Base-by-base conservation (phyloP, 805 yeast species). In the Sugiyamaella floridensis region DNA sequence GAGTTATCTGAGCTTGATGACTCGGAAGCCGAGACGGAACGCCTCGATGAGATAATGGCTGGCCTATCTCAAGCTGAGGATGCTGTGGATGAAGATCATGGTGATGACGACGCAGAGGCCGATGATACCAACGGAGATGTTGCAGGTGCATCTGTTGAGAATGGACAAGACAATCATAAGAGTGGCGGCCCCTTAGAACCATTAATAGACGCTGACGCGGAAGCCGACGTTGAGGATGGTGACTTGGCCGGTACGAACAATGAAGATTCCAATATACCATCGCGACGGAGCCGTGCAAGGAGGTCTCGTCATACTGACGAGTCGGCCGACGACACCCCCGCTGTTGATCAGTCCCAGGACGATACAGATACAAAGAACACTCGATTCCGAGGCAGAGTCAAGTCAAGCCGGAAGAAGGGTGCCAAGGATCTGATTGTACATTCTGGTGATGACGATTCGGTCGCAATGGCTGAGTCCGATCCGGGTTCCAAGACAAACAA, bases 11-110 rank as follows among this genome's bases (percentile, higher is more conserved):
- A 57, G 41, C 42, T 55, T 14, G 56, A 45, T 19, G 76, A 82
- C 59, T 84, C 93, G 14, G 97, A 89, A 68, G 96, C 93, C 15
- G 97, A 89, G 65, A 89, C 97, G 0, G 97, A 89, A 64, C 84
- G 80, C 60, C 81, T 89, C 87, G 92, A 81, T 44, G 37, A 32
- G 37, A 32, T 32, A 14, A 10, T 32, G n/a, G 37, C 37, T 11
- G 37, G 37, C 37, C 37, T 32, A 14, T 32, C 26, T 20, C 54
- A 43, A 18, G 58, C 54, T 40, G 59, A 48, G 20, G 62, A 63
- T 4, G 65, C 56, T 12, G 61, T 57, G 41, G 18, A 37, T 14
- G 52, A 26, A 40, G 49, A 18, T 2, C 34, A 40, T 10, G 44
- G 37, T 6, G 48, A 29, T 7, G 43, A 32, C n/a, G 48, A 47